A percentile compares a stretch with the other conserved stretches of the same genome.
Evolutionary conservation across 805 yeast species (phyloP).

Genomic region (Ascoidea rubescens): DNA sequence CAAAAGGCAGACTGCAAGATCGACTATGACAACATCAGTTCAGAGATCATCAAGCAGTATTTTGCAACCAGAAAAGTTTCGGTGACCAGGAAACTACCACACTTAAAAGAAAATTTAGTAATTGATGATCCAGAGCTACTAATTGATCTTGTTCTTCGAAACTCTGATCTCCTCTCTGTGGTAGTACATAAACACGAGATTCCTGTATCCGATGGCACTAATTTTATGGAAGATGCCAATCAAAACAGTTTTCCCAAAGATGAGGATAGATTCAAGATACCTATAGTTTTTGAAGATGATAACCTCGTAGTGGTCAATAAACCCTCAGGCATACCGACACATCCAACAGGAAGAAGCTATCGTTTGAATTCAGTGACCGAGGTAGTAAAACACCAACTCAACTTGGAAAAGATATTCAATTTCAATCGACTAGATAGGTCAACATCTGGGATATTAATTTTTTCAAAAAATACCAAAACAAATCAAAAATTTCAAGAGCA

Average conservation of each 20-base stretch:
- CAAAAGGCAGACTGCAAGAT: too few species aligned
- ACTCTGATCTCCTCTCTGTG: too few species aligned
- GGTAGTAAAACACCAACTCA: conserved; percentile 58
- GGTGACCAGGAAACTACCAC: too few species aligned
- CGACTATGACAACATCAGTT: too few species aligned
- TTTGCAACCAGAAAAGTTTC: too few species aligned
- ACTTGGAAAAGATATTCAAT: conserved; percentile 28
- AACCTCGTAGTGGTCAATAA: conserved; percentile 75
- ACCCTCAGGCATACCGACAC: conserved; percentile 92
- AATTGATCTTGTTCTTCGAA: too few species aligned
- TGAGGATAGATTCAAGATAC: neutral
- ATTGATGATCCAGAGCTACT: too few species aligned
- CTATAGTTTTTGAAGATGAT: conserved; percentile 59
- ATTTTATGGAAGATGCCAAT: neutral
- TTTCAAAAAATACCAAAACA: conserved; percentile 70
- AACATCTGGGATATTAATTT: conserved; percentile 87
- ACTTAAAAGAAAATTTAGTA: too few species aligned
- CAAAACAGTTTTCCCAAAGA: neutral
- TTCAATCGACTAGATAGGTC: conserved; percentile 40
- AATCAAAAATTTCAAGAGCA: conserved; percentile 64
- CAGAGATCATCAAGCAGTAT: too few species aligned
- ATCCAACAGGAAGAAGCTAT: conserved; percentile 75
- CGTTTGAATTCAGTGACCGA: conserved; percentile 65
- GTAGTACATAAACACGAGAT: conserved; percentile 9
- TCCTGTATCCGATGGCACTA: conserved; percentile 4